These are phyloP conservation scores for Fusarium aywerte DNA, from an alignment of 2,329 filamentous ascomycete genomes.

Conservation along the genomic window DNA sequence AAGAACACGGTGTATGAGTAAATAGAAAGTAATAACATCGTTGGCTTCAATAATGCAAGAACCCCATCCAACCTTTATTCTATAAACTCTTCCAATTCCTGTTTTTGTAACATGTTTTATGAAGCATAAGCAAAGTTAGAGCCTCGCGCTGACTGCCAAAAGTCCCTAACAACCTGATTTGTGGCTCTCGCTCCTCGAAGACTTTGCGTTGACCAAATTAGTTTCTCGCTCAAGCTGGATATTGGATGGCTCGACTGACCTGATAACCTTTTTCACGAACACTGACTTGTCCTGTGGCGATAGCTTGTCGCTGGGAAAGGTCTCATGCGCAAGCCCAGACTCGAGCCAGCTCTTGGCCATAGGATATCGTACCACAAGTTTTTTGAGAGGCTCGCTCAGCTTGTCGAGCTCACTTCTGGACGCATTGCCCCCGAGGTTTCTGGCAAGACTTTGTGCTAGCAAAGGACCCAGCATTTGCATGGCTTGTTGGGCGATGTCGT, in stretches of 20 bases:
- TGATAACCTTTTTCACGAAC: slow-evolving; percentile 74
- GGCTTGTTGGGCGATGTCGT: slow-evolving; percentile 59
- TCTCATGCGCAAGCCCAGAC: slow-evolving; percentile 63
- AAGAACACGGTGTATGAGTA: slow-evolving; percentile 7
- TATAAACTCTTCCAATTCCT: slow-evolving; percentile 1
- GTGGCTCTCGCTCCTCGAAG: slow-evolving; percentile 72
- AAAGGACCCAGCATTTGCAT: slow-evolving; percentile 70
- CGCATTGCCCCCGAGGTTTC: slow-evolving; percentile 75
- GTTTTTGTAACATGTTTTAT: slow-evolving; percentile 43
- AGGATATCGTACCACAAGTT: slow-evolving; percentile 67
- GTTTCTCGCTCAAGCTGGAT: not conserved
- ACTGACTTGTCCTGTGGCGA: slow-evolving; percentile 67
- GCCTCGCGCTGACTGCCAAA: slow-evolving; percentile 75
- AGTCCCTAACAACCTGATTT: slow-evolving; percentile 75
- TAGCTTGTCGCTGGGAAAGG: slow-evolving; percentile 70
- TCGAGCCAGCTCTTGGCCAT: slow-evolving; percentile 72
- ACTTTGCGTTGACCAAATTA: slow-evolving; percentile 50
- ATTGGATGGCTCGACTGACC: slow-evolving; percentile 51
- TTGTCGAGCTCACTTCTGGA: slow-evolving; percentile 78
- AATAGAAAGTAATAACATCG: not conserved
- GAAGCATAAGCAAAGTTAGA: slow-evolving; percentile 71
- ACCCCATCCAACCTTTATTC: not conserved
- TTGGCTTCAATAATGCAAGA: not conserved
- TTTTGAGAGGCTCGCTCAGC: slow-evolving; percentile 76
- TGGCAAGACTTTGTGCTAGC: slow-evolving; percentile 68